phyloP scores from a whole-genome alignment of 2,329 filamentous ascomycete genomes.

The Colletotrichum camelliae region DNA sequence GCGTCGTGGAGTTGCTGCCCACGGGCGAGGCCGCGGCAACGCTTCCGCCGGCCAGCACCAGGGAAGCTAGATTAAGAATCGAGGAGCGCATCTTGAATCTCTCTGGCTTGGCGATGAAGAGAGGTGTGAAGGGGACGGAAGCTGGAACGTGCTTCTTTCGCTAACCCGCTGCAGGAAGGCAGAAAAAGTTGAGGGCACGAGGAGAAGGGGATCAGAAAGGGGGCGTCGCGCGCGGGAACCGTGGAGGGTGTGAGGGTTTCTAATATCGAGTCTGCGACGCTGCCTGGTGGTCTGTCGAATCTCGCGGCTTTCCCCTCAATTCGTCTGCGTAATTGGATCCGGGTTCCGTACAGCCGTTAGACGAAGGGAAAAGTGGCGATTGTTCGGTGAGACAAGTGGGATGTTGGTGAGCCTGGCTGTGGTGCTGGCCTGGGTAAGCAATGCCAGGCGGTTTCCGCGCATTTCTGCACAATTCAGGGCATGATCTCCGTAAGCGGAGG shows the following conservation, averaged over 20 bases:
- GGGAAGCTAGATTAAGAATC: background rate
- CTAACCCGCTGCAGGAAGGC: background rate
- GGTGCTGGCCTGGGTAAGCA: background rate
- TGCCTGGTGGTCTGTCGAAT: background rate
- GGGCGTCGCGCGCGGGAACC: background rate
- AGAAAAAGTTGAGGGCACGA: background rate
- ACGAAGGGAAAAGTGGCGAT: background rate
- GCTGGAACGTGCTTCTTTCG: background rate
- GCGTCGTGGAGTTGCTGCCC: background rate
- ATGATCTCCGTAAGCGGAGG: background rate
- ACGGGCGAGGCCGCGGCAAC: background rate
- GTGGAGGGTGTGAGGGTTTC: background rate
- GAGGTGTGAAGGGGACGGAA: background rate
- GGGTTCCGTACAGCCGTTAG: background rate
- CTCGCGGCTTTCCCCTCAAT: background rate
- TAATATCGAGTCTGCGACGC: constrained; percentile 1
- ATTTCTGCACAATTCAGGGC: background rate
- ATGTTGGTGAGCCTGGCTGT: background rate
- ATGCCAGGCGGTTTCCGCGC: background rate
- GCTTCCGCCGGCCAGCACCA: background rate
- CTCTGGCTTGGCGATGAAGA: background rate
- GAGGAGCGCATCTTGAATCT: constrained; percentile 1
- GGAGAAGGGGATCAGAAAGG: background rate
- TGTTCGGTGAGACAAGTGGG: background rate
- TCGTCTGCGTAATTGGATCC: background rate